phyloP scores from a whole-genome alignment of 2,329 filamentous ascomycete species.

The Xylariaceae sp. region DNA sequence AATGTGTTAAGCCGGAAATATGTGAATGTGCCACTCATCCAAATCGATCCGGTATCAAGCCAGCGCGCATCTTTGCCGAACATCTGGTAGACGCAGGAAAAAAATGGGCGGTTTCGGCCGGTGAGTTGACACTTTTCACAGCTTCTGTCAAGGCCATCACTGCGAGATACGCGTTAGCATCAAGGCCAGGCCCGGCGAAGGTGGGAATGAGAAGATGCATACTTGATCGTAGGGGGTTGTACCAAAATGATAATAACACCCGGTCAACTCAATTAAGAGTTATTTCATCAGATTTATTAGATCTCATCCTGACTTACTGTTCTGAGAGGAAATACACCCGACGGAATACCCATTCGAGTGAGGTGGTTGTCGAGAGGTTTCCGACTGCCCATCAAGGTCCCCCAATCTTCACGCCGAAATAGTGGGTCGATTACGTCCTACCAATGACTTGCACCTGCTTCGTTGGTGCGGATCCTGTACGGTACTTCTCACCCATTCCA shows the following conservation, averaged over 20 bases:
- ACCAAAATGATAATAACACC: background rate
- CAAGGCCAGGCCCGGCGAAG: background rate
- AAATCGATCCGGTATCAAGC: slow-evolving; percentile 12
- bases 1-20: background rate
- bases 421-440: background rate
- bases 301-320: no score
- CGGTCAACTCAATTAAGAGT: no score
- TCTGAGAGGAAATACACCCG: no score
- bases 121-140: slow-evolving; percentile 16
- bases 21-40: slow-evolving; percentile 3
- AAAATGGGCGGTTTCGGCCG: slow-evolving; percentile 10
- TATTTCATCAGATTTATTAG: no score
- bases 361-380: no score
- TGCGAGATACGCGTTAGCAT: background rate
- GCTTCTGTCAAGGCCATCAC: slow-evolving; percentile 17
- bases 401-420: background rate
- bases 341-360: no score
- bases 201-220: background rate
- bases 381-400: background rate
- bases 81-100: slow-evolving; percentile 17
- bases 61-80: slow-evolving; percentile 17
- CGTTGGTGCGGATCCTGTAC: no score
- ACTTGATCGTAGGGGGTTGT: slow-evolving; percentile 20
- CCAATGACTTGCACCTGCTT: background rate
- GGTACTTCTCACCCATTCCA: no score